A percentile compares a stretch with the other conserved stretches of the same genome.
Evolutionary conservation across 805 yeast species (phyloP).

Genomic region (Candida broadrunensis): DNA sequence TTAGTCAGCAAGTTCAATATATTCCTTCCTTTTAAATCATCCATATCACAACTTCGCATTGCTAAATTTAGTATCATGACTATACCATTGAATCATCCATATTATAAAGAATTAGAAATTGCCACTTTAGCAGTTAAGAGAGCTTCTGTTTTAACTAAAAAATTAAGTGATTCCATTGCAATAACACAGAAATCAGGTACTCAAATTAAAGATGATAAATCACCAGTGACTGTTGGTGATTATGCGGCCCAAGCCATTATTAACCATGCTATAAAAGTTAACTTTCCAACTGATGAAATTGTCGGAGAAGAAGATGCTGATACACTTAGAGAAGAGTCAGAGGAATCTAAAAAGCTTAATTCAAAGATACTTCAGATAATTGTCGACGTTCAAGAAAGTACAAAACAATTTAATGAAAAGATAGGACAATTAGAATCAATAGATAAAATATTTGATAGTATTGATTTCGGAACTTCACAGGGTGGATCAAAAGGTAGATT

Average conservation of each 20-base stretch:
- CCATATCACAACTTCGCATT: too few species aligned
- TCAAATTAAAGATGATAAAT: constrained; percentile 78
- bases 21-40: background rate
- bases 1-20: background rate
- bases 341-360: constrained; percentile 47
- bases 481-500: constrained; percentile 82
- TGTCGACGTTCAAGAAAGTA: constrained; percentile 47
- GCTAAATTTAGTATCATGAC: constrained; percentile 2
- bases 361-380: constrained; percentile 60
- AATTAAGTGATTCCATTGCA: constrained; percentile 55
- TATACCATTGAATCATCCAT: constrained; percentile 25
- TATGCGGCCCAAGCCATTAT: constrained; percentile 94
- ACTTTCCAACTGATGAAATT: constrained; percentile 80
- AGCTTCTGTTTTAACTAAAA: constrained; percentile 74
- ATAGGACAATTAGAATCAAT: constrained; percentile 44
- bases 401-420: constrained; percentile 23
- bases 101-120: constrained; percentile 64
- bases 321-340: constrained; percentile 44
- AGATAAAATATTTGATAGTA: constrained; percentile 55
- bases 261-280: constrained; percentile 73
- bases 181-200: constrained; percentile 48
- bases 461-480: constrained; percentile 74
- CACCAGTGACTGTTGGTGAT: constrained; percentile 97
- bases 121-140: constrained; percentile 90
- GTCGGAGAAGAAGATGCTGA: constrained; percentile 94